These are phyloP conservation scores for Tilletia indica DNA, from an alignment of 1,284 basidiomycete genomes.

Conservation along the genomic window DNA sequence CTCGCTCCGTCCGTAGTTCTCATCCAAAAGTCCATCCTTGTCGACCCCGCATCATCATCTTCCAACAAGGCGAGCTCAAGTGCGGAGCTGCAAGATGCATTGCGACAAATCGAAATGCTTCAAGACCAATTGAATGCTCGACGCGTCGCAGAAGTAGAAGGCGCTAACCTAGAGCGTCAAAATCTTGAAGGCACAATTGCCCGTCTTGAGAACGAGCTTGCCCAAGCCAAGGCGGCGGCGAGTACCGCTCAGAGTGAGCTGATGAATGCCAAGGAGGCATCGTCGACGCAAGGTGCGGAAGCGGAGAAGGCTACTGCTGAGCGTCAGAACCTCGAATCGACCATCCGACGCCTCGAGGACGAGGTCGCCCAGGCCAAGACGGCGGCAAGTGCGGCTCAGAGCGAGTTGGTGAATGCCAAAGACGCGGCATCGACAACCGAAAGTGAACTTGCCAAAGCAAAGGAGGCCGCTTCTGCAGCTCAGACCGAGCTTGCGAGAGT, in stretches of 20 bases:
- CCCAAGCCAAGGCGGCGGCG: neutral
- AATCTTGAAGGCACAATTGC: too few species aligned
- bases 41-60: slow-evolving; percentile 41
- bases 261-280: neutral
- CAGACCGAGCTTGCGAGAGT: neutral
- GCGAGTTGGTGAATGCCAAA: slow-evolving; percentile 19
- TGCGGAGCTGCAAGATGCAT: slow-evolving; percentile 50
- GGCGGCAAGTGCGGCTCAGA: slow-evolving; percentile 12
- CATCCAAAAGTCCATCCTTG: slow-evolving; percentile 44
- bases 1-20: slow-evolving; percentile 17
- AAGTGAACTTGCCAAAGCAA: slow-evolving; percentile 8
- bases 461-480: slow-evolving; percentile 15
- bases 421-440: slow-evolving; percentile 19
- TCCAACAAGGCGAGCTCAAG: slow-evolving; percentile 32
- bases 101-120: slow-evolving; percentile 41
- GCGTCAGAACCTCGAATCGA: slow-evolving; percentile 62
- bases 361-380: slow-evolving; percentile 27
- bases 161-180: neutral
- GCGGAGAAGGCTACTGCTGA: slow-evolving; percentile 19
- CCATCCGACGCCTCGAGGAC: slow-evolving; percentile 27
- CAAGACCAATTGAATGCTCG: slow-evolving; percentile 26
- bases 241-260: neutral
- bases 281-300: neutral
- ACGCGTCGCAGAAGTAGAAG: neutral
- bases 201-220: neutral